Evolutionary conservation across 176 grass and related monocot species (phyloP), one percentile per base, ranked within the genome.

Genomic region (Bolboschoenus planiculmis): DNA sequence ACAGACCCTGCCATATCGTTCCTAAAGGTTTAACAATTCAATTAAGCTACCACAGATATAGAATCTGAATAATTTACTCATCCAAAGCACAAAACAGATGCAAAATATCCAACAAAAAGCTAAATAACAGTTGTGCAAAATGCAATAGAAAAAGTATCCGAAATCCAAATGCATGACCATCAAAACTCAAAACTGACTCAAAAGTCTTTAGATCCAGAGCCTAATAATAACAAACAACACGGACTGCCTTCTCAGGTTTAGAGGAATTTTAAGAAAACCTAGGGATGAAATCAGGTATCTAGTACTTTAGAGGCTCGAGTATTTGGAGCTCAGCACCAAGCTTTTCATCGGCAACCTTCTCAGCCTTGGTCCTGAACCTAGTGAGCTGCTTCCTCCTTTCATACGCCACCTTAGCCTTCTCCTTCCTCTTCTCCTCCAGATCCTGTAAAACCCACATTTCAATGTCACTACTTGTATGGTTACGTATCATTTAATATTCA

Each of bases 351-450:
- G 89, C 89, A 0, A 63, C 13, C 77, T 89, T 89, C 89, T 97
- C 94, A n/a, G 94, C 94, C 87, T 97, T 91, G 16, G 87, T 74
- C 2, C 91, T 89, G 18, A 97, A 87, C 84, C 89, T 93, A 0
- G 87, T 29, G 42, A 97, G 89, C 53, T 97, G 94, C 91, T 93
- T 97, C 82, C 87, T 91, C 91, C 94, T 91, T 2, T 97, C 89
- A 16, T 97, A 97, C 0, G 94, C 55, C 18, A 93, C 78, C 86
- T 93, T 85, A 13, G 94, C 91, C 57, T 83, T 93, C 78, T 91
- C 88, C 89, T 97, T 97, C 10, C 94, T 85, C 91, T 97, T 97
- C 84, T 93, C 91, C 72, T 97, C 94, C 10, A 97, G 84, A 47
- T 91, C 91, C 93, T 97, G 79, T 39, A 72, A 3, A 0, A 7